Conservation (phyloP, 2,329 filamentous ascomycete genomes). For the Magnaporthiopsis poae region DNA sequence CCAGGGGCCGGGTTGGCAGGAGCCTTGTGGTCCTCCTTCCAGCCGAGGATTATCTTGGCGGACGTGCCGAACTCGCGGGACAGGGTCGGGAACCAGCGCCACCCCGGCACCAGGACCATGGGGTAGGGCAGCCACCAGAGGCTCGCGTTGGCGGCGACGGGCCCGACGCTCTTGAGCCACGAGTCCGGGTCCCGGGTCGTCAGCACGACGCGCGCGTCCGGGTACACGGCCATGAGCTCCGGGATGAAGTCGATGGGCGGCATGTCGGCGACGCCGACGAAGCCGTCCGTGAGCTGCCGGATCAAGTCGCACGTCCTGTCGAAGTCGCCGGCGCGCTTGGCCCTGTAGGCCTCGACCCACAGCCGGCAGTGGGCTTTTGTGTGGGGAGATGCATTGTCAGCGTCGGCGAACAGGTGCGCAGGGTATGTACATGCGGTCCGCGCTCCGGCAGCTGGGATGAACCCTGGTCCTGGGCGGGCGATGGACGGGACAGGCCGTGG, state of each 20-base stretch:
- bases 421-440: neutral
- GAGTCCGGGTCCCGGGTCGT: constrained; percentile 22
- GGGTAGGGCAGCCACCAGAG: constrained; percentile 4
- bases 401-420: too few species aligned
- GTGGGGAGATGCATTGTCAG: neutral
- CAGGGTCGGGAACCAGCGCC: constrained; percentile 8
- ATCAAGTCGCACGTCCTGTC: constrained; percentile 13
- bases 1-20: constrained; percentile 3
- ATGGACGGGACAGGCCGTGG: too few species aligned
- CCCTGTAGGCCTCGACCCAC: constrained; percentile 9
- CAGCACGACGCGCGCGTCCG: constrained; percentile 32
- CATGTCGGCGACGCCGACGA: constrained; percentile 30
- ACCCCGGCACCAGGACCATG: constrained; percentile 8
- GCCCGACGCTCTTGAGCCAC: constrained; percentile 21
- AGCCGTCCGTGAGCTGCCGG: constrained; percentile 24
- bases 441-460: neutral
- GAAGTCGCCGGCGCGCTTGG: constrained; percentile 9
- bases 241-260: constrained; percentile 28
- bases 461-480: neutral
- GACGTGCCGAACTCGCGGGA: constrained; percentile 6
- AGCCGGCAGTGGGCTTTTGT: constrained; percentile 6
- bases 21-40: neutral
- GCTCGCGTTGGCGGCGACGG: constrained; percentile 7
- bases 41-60: constrained; percentile 1
- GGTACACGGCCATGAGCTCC: constrained; percentile 33